Evolutionary conservation across 75 land plant species (phyloP).

Genomic region (Picea glauca): DNA sequence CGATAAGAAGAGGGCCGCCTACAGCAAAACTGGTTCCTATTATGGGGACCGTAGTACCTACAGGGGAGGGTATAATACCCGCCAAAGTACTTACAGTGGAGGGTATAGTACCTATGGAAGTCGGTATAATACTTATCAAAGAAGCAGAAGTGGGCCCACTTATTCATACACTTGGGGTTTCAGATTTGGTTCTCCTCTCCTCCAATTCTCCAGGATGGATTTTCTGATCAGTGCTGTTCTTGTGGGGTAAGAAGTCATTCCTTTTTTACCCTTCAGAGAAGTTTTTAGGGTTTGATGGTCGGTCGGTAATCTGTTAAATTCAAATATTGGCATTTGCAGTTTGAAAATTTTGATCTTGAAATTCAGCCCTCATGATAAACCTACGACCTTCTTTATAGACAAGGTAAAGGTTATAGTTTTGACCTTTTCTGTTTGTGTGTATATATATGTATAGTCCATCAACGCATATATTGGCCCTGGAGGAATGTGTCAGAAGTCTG

Average conservation of each 20-base stretch:
- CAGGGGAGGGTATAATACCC: not conserved
- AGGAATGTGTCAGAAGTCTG: too few species aligned
- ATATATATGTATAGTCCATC: too few species aligned
- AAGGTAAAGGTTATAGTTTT: too few species aligned
- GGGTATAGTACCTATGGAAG: not conserved
- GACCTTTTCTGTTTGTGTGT: too few species aligned
- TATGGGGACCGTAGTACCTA: not conserved
- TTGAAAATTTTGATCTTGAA: too few species aligned
- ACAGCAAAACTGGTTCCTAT: slow-evolving; percentile 11
- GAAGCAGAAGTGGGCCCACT: not conserved
- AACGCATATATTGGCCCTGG: too few species aligned
- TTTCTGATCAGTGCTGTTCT: not conserved
- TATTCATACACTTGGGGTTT: not conserved
- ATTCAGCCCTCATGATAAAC: too few species aligned
- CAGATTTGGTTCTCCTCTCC: not conserved
- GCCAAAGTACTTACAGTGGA: not conserved
- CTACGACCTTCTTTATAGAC: too few species aligned
- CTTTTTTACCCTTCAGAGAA: not conserved
- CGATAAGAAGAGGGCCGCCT: slow-evolving; percentile 49
- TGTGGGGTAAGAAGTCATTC: not conserved
- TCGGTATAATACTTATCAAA: not conserved
- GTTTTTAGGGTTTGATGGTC: not conserved
- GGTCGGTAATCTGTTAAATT: too few species aligned
- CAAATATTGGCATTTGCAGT: too few species aligned
- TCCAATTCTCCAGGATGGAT: not conserved